phyloP scores from a whole-genome alignment of 306 rosid genomes.

The Pterocarpus santalinus region DNA sequence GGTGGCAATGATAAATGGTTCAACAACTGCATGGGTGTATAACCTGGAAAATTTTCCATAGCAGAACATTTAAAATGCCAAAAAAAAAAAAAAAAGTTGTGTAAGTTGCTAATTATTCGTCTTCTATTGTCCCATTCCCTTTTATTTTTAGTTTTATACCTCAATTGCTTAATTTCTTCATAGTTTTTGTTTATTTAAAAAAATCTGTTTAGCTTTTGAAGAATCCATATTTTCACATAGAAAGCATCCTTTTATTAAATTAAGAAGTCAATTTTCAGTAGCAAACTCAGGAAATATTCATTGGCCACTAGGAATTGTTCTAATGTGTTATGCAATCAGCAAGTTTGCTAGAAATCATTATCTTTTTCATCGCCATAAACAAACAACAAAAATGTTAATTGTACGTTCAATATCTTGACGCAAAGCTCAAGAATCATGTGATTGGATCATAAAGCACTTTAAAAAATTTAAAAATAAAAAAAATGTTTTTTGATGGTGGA shows the following conservation, averaged over 20 bases:
- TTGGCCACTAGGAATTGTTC: not conserved
- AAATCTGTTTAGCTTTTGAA: not conserved
- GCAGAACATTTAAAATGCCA: not conserved
- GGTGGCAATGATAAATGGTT: slow-evolving; percentile 88
- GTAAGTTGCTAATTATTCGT: slow-evolving; percentile 1
- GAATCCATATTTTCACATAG: not conserved
- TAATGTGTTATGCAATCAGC: not conserved
- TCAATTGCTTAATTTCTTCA: not conserved
- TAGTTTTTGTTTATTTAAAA: not conserved
- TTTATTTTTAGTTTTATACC: too few relatives aligned
- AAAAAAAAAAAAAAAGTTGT: not conserved
- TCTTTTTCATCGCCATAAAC: not conserved
- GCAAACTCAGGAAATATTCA: not conserved
- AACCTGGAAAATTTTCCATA: slow-evolving; percentile 57
- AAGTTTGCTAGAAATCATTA: not conserved
- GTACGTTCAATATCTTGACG: too few relatives aligned
- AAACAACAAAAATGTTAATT: too few relatives aligned
- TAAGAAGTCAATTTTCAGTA: not conserved
- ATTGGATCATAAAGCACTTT: too few relatives aligned
- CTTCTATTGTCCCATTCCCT: too few relatives aligned
- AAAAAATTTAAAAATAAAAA: too few relatives aligned
- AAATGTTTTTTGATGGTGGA: too few relatives aligned
- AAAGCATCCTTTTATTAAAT: not conserved
- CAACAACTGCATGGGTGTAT: slow-evolving; percentile 76
- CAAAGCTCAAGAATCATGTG: too few relatives aligned